Evolutionary conservation across 129 eudicot species (phyloP).

Genomic region (Escallonia herrerae): DNA sequence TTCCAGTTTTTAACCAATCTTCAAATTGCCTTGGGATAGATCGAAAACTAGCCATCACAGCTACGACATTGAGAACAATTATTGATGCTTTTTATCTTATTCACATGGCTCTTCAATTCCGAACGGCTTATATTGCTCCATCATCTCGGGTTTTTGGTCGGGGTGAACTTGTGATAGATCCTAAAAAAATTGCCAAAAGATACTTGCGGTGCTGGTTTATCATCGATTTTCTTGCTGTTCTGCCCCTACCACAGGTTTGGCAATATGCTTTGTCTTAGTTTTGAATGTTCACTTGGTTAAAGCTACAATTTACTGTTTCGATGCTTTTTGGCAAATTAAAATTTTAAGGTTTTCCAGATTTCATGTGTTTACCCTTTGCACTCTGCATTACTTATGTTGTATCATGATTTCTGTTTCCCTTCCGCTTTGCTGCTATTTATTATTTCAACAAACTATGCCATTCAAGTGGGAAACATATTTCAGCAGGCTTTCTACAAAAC

Average conservation of each 20-base stretch:
- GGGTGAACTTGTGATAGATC: constrained; percentile 94
- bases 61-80: constrained; percentile 60
- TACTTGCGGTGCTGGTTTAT: constrained; percentile 67
- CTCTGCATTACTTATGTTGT: not conserved
- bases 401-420: not conserved
- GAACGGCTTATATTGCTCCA: constrained; percentile 94
- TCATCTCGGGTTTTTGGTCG: constrained; percentile 96
- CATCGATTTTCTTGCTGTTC: constrained; percentile 73
- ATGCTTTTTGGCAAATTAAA: not conserved
- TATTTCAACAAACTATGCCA: no score
- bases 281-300: not conserved
- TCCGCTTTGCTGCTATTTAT: not conserved
- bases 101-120: constrained; percentile 72
- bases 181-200: constrained; percentile 70
- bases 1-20: constrained; percentile 57
- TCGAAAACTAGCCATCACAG: constrained; percentile 53
- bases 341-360: not conserved
- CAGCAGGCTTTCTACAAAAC: no score
- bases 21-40: constrained; percentile 63
- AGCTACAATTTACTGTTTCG: not conserved
- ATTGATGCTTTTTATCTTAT: constrained; percentile 65
- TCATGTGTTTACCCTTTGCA: not conserved
- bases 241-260: constrained; percentile 86
- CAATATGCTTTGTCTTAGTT: not conserved
- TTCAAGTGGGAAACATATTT: no score